Percentiles rank a stretch among this genome's conserved stretches.
These are phyloP conservation scores for Wickerhamomyces chaumierensis DNA, from an alignment of 805 yeast genomes.

Conservation along the genomic window DNA sequence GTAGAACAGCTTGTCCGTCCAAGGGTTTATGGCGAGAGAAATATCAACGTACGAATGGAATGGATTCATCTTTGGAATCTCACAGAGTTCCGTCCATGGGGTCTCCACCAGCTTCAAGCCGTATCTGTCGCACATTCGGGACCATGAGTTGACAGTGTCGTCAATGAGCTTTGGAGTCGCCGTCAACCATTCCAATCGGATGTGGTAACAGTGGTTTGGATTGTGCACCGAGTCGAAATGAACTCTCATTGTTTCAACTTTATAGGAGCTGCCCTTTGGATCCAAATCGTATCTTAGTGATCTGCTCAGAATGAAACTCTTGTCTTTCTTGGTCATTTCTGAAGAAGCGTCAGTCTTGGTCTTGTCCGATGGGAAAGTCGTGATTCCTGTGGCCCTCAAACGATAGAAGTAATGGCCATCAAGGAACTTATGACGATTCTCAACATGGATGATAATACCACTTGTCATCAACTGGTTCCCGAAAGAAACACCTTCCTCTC, in stretches of 20 bases:
- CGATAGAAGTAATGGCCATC: slow-evolving; percentile 88
- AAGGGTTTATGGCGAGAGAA: slow-evolving; percentile 58
- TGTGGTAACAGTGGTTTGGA: slow-evolving; percentile 89
- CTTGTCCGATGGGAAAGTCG: slow-evolving; percentile 5
- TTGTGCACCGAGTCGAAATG: slow-evolving; percentile 90
- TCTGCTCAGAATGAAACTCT: slow-evolving; percentile 50
- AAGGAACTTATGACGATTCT: slow-evolving; percentile 67
- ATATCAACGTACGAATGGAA: slow-evolving; percentile 78
- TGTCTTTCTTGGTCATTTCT: not conserved
- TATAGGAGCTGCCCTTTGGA: slow-evolving; percentile 55
- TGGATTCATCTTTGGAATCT: slow-evolving; percentile 68
- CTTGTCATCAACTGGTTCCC: slow-evolving; percentile 71
- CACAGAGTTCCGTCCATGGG: slow-evolving; percentile 81
- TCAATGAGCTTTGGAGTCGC: slow-evolving; percentile 80
- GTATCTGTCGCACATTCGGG: slow-evolving; percentile 73
- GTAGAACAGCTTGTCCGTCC: slow-evolving; percentile 45
- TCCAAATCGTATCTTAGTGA: slow-evolving; percentile 66
- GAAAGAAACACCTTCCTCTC: slow-evolving; percentile 74
- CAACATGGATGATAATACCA: slow-evolving; percentile 73
- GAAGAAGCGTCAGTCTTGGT: slow-evolving; percentile 3
- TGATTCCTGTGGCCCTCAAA: slow-evolving; percentile 6
- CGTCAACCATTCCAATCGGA: slow-evolving; percentile 86
- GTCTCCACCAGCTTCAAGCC: slow-evolving; percentile 77
- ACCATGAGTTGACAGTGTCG: slow-evolving; percentile 66
- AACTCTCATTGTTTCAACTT: slow-evolving; percentile 68